Conservation (phyloP, 306 rosid species). For the Vachellia collinsii region DNA sequence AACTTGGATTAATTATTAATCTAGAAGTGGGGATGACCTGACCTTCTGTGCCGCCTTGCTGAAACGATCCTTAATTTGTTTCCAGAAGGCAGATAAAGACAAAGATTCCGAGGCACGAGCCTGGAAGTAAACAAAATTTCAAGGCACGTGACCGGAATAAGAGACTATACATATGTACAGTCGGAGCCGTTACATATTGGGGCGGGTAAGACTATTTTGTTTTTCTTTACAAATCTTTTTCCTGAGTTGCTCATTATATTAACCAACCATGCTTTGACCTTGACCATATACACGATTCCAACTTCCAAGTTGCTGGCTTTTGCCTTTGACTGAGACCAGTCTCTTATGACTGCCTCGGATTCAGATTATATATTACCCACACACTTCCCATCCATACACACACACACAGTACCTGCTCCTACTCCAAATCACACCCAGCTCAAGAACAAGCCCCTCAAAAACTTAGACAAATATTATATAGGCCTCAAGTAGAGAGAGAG, state of each 20-base stretch:
- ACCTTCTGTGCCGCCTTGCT: background rate
- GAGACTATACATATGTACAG: background rate
- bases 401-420: too few relatives aligned
- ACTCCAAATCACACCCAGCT: background rate
- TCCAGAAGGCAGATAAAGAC: background rate
- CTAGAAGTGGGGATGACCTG: background rate
- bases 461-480: background rate
- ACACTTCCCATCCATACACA: too few relatives aligned
- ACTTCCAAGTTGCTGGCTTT: constrained; percentile 36
- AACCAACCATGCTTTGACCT: constrained; percentile 7
- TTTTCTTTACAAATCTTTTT: background rate
- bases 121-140: background rate
- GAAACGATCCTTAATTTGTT: background rate
- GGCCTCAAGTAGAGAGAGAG: background rate
- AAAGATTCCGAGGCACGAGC: background rate
- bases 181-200: background rate
- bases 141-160: background rate
- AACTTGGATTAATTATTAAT: background rate
- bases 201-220: background rate
- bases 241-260: background rate
- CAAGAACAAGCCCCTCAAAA: background rate
- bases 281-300: constrained; percentile 16
- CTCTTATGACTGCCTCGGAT: constrained; percentile 37
- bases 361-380: background rate
- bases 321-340: constrained; percentile 33